phyloP scores from a whole-genome alignment of 2,329 filamentous ascomycete species.

The Pyricularia sp. region DNA sequence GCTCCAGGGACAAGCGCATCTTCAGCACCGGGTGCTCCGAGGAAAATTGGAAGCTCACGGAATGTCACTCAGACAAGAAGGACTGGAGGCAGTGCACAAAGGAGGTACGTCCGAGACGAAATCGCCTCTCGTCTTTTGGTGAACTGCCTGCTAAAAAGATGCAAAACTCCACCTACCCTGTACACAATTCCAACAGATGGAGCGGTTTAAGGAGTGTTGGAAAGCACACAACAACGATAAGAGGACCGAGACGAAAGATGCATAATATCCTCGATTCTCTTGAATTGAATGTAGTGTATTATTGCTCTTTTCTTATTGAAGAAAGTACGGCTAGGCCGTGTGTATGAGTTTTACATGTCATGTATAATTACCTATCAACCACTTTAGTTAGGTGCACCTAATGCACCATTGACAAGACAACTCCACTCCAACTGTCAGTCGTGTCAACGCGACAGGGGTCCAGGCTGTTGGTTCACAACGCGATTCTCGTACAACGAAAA shows the following conservation, averaged over 20 bases:
- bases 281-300: not conserved
- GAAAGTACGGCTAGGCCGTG: not conserved
- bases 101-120: conserved; percentile 44
- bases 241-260: conserved; percentile 66
- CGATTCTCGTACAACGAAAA: not conserved
- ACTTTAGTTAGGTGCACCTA: not conserved
- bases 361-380: not conserved
- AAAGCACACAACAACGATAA: conserved; percentile 77
- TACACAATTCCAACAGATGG: conserved; percentile 50
- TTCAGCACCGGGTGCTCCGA: conserved; percentile 89
- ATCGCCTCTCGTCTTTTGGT: not conserved
- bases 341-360: not conserved
- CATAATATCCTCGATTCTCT: conserved; percentile 8
- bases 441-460: not conserved
- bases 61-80: conserved; percentile 92
- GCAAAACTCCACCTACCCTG: not conserved
- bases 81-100: conserved; percentile 84
- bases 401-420: not conserved
- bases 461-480: not conserved
- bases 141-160: not conserved
- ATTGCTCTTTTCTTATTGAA: not conserved
- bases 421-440: not conserved
- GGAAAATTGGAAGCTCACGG: conserved; percentile 81
- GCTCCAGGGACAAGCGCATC: conserved; percentile 86
- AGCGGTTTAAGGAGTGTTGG: conserved; percentile 81